These are phyloP conservation scores for Coemansia sp. DNA, from an alignment of 192 early-diverging fungal species.

Conservation along the genomic window DNA sequence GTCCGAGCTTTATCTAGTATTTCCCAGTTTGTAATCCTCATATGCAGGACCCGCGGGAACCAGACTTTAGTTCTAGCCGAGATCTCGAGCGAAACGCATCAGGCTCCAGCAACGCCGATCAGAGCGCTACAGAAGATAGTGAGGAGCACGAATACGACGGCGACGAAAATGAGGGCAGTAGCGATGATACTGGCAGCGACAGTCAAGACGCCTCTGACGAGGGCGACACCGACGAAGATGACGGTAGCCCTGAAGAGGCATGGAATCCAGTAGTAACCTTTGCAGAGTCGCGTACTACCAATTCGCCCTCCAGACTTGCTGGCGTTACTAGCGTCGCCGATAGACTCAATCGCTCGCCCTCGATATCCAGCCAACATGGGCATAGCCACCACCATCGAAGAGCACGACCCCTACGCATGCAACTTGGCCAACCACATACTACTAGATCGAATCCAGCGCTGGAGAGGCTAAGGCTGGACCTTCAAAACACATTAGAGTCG, in stretches of 20 bases:
- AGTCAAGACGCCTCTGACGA: background rate
- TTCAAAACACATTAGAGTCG: slow-evolving; percentile 8
- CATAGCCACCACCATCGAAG: slow-evolving; percentile 4
- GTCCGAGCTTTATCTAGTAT: background rate
- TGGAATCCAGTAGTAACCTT: slow-evolving; percentile 48
- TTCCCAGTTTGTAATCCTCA: too few relatives aligned
- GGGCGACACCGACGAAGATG: background rate
- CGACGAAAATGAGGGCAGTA: slow-evolving; percentile 15
- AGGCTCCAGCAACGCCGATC: slow-evolving; percentile 7
- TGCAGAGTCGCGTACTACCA: slow-evolving; percentile 21
- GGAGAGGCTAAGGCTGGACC: slow-evolving; percentile 16
- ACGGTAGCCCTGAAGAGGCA: slow-evolving; percentile 19
- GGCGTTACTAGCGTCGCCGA: background rate
- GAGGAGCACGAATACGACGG: slow-evolving; percentile 19
- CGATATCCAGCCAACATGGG: background rate
- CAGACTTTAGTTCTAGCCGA: background rate
- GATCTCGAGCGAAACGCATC: slow-evolving; percentile 1
- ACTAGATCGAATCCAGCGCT: slow-evolving; percentile 20
- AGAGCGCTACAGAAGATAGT: slow-evolving; percentile 60
- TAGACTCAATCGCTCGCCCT: background rate
- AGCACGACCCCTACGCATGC: slow-evolving; percentile 10
- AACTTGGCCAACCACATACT: background rate
- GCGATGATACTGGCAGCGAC: slow-evolving; percentile 9
- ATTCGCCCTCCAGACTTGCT: background rate
- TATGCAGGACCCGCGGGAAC: background rate